Conservation (phyloP, 768 basidiomycete genomes). For the Chalciporus chontae region DNA sequence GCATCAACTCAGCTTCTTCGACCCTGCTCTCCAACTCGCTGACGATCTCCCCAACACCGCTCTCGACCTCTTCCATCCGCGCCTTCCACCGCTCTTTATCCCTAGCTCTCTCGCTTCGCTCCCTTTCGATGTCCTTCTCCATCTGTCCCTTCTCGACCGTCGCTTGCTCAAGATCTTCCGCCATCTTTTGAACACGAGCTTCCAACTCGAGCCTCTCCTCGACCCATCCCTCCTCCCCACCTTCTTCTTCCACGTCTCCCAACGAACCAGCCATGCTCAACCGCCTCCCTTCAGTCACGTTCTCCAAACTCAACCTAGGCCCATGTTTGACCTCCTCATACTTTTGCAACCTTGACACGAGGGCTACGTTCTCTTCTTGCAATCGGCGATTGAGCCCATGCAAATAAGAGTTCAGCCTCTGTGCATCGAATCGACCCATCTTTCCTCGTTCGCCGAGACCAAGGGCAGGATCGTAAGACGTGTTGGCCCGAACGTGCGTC, state of each 20-base stretch:
- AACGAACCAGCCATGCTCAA: constrained; percentile 51
- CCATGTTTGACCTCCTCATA: constrained; percentile 46
- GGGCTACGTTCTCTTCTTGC: constrained; percentile 78
- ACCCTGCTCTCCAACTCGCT: constrained; percentile 58
- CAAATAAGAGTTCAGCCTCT: constrained; percentile 81
- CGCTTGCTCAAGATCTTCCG: constrained; percentile 36
- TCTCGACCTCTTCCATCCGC: constrained; percentile 68
- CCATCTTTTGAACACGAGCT: constrained; percentile 39
- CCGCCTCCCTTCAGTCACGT: constrained; percentile 40
- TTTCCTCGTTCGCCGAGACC: constrained; percentile 67
- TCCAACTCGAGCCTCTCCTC: constrained; percentile 63
- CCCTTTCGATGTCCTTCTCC: constrained; percentile 47
- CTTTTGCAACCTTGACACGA: constrained; percentile 51
- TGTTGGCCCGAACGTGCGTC: constrained; percentile 73
- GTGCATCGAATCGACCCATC: constrained; percentile 77
- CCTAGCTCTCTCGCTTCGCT: constrained; percentile 52
- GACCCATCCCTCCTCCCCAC: constrained; percentile 60
- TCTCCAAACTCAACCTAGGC: constrained; percentile 25
- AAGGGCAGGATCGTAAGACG: constrained; percentile 83
- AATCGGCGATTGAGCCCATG: constrained; percentile 80
- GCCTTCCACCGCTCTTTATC: constrained; percentile 72
- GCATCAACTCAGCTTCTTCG: constrained; percentile 47
- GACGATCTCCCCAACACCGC: constrained; percentile 64
- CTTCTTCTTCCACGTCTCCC: constrained; percentile 63
- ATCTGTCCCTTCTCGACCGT: constrained; percentile 44